These are phyloP conservation scores for Cyclostephanos invisitatus DNA, from an alignment of 108 stramenopile species.

Conservation along the genomic window DNA sequence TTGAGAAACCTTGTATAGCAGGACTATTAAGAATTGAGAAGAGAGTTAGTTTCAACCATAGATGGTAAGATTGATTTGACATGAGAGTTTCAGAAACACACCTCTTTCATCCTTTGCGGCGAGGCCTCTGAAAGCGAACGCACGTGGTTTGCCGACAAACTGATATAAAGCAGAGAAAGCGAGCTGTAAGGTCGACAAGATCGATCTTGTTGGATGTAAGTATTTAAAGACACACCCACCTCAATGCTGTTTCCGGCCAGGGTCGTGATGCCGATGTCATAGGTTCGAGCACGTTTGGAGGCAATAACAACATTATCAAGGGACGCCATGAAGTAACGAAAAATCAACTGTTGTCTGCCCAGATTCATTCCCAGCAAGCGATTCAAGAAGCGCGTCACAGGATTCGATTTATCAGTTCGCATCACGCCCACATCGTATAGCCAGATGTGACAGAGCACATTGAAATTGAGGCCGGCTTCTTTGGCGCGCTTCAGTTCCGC, in stretches of 20 bases:
- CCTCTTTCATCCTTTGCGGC: conserved; percentile 33
- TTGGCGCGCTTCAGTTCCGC: conserved; percentile 35
- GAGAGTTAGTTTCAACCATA: too few relatives aligned
- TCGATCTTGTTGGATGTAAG: not conserved
- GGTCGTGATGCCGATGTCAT: conserved; percentile 42
- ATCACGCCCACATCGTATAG: conserved; percentile 39
- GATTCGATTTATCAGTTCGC: not conserved
- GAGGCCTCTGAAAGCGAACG: conserved; percentile 40
- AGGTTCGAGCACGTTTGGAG: conserved; percentile 31
- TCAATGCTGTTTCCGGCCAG: conserved; percentile 31
- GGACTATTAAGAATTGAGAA: not conserved
- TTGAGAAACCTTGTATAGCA: conserved; percentile 24
- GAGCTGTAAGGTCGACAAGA: not conserved
- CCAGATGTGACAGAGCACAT: conserved; percentile 18
- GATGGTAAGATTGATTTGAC: too few relatives aligned
- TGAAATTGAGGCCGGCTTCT: conserved; percentile 43
- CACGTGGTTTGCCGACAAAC: conserved; percentile 10
- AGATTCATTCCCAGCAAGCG: conserved; percentile 44
- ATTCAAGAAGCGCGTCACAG: conserved; percentile 46
- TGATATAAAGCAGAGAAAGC: not conserved
- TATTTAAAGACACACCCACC: not conserved
- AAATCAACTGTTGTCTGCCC: conserved; percentile 31
- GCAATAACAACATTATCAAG: conserved; percentile 29
- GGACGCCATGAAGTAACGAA: conserved; percentile 30
- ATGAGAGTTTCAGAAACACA: too few relatives aligned